Evolutionary conservation across 306 rosid species (phyloP).

Genomic region (Citrullus mucosospermus): DNA sequence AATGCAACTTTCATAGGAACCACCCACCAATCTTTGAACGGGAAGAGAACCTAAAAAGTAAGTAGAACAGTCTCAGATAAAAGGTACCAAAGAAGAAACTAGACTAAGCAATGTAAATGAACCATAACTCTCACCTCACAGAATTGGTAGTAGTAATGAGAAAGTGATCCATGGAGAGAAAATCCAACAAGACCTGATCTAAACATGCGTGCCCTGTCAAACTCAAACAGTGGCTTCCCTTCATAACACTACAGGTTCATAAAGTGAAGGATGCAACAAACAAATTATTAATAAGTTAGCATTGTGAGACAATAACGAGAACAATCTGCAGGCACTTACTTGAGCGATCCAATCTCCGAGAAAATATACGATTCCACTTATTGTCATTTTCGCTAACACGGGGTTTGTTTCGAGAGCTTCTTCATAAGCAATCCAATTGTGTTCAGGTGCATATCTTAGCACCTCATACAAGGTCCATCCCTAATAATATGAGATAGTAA

Average conservation of each 20-base stretch:
- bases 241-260: conserved; percentile 56
- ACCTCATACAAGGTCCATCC: conserved; percentile 96
- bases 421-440: conserved; percentile 95
- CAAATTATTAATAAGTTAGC: not conserved
- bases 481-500: conserved; percentile 24
- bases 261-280: conserved; percentile 1
- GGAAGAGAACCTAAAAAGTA: conserved; percentile 52
- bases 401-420: conserved; percentile 78
- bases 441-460: conserved; percentile 82
- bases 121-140: conserved; percentile 61
- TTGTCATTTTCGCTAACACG: conserved; percentile 84
- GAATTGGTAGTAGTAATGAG: conserved; percentile 92
- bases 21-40: conserved; percentile 90
- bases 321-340: conserved; percentile 21
- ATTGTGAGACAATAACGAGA: not conserved
- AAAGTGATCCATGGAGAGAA: conserved; percentile 89
- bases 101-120: conserved; percentile 15
- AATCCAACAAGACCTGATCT: conserved; percentile 96
- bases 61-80: conserved; percentile 17
- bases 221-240: conserved; percentile 80
- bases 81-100: conserved; percentile 10
- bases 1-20: conserved; percentile 89
- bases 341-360: conserved; percentile 96
- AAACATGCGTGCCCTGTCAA: conserved; percentile 55
- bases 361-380: conserved; percentile 80